Evolutionary conservation across 495 filamentous ascomycete genomes (phyloP).

Genomic region (Mytilinidion resinicola): DNA sequence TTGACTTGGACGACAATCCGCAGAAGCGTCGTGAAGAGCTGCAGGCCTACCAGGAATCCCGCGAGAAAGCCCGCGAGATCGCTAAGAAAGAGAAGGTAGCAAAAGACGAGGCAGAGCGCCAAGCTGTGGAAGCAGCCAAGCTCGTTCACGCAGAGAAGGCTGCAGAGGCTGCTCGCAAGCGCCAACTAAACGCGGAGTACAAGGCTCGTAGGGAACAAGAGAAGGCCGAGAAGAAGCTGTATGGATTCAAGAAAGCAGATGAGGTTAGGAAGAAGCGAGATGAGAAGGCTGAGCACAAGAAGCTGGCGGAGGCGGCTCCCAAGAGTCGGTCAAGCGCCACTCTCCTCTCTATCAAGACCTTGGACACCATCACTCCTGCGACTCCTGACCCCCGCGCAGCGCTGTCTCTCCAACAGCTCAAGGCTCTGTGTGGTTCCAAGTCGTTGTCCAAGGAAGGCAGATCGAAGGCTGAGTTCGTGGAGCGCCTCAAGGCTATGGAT

Average conservation of each 20-base stretch:
- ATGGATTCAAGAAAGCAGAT: too few relatives aligned
- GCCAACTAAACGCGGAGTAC: not conserved
- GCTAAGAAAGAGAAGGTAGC: conserved; percentile 1
- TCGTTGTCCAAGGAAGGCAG: not conserved
- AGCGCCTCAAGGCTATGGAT: conserved; percentile 11
- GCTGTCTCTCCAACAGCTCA: conserved; percentile 9
- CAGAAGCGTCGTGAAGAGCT: conserved; percentile 22
- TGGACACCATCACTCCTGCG: not conserved
- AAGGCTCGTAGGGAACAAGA: not conserved
- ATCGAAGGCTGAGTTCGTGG: conserved; percentile 7
- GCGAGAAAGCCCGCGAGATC: not conserved
- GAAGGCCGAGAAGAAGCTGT: not conserved
- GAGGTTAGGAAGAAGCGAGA: not conserved
- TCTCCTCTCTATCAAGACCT: too few relatives aligned
- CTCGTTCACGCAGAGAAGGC: not conserved
- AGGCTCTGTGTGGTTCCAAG: conserved; percentile 5
- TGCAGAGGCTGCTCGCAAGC: not conserved
- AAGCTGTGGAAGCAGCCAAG: not conserved
- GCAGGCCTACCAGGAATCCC: conserved; percentile 12
- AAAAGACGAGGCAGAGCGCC: not conserved
- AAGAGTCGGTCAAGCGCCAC: too few relatives aligned
- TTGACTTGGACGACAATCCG: conserved; percentile 29
- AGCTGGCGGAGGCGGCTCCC: not conserved
- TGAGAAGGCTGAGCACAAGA: conserved; percentile 1
- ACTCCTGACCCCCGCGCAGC: conserved; percentile 11